Conservation (phyloP, 2,329 filamentous ascomycete species). For the Sclerotinia subarctica region DNA sequence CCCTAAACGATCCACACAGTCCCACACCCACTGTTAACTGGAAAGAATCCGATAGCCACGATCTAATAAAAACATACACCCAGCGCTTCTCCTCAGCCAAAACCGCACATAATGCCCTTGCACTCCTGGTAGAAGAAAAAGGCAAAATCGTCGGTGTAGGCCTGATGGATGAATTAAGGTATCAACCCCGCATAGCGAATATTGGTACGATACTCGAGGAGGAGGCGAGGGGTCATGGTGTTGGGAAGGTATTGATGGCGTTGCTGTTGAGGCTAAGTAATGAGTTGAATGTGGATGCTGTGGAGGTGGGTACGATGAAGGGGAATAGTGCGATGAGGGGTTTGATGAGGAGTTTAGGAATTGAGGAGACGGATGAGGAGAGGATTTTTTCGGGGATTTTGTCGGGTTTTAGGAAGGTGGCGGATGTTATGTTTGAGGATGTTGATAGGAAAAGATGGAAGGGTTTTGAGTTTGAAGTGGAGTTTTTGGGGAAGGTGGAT, state of each 20-base stretch:
- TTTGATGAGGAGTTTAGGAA: slow-evolving; percentile 24
- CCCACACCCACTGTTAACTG: not conserved
- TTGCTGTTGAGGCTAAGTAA: slow-evolving; percentile 25
- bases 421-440: not conserved
- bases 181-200: not conserved
- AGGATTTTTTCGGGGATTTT: not conserved
- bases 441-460: slow-evolving; percentile 1
- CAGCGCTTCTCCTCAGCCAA: not conserved
- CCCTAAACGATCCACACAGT: slow-evolving; percentile 4
- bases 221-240: not conserved
- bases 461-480: not conserved
- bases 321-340: slow-evolving; percentile 24
- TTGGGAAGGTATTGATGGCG: not conserved
- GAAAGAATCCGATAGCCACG: not conserved
- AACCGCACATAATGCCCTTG: not conserved
- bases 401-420: not conserved
- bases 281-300: slow-evolving; percentile 22
- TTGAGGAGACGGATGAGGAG: slow-evolving; percentile 24
- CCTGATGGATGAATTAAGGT: not conserved
- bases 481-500: not conserved
- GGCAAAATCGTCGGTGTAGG: not conserved
- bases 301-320: slow-evolving; percentile 25
- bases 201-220: slow-evolving; percentile 6
- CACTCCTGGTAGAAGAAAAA: not conserved
- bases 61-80: not conserved